Base-by-base conservation (phyloP, 305 asterid genomes). In the Fraxinus platypoda region DNA sequence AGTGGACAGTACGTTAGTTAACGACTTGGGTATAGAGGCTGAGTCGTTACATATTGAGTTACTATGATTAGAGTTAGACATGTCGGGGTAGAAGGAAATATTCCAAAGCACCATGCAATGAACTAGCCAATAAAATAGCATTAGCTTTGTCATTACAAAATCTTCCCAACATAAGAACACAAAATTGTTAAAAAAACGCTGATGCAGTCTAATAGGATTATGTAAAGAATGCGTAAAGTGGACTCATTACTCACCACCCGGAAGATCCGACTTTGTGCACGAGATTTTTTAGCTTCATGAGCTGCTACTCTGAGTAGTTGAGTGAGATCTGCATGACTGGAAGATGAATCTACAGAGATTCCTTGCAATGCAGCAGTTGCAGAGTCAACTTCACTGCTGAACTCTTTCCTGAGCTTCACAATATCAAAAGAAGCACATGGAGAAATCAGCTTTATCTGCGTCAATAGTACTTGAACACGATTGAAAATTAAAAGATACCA, bases 241-340 rank as follows among this genome's bases (percentile, higher is more conserved):
- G 49, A 85, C 3, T 79, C 77, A 76, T 75, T 13, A 89, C 98
- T 94, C 80, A 96, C 99, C 97, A 96, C 93, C 81, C 98, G 89
- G 83, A 96, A 86, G 52, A 90, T 94, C 85, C 99, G 91, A 73
- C 91, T 90, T 79, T 93, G 98, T 12, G 95, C 87, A 70, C 95
- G 96, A 52, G 98, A 93, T 84, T 96, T 96, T 85, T 88, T 94
- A 30, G 98, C 98, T 91, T 96, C 99, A 82, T 91, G 98, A 83
- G 89, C 90, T 77, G 99, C 98, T 77, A 91, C 92, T 78, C 84
- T 90, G 70, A 96, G 92, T 41, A 96, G 97, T 74, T 92, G 98
- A 38, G 97, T 90, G 79, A 96, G 97, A 89, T 96, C 98, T 33
- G 95, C 93, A 30, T 86, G 87, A 79, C 86, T 88, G 81, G 94